Base-by-base conservation (phyloP, 129 eudicot species). In the Scalesia atractyloides region DNA sequence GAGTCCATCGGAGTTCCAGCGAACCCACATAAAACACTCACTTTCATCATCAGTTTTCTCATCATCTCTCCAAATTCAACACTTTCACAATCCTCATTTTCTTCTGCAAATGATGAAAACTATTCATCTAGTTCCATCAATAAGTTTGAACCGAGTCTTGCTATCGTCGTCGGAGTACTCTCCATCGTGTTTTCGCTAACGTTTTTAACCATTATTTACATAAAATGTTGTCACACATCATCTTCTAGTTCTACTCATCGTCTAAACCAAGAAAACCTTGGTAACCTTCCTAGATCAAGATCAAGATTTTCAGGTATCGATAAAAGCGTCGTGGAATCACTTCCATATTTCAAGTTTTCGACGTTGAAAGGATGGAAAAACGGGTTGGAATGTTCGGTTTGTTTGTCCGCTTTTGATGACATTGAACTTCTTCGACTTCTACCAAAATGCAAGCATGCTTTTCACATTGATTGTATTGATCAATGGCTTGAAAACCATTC, bases 361-460 rank as follows among this genome's bases (percentile, higher is more conserved):
- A 17, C 80, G 14, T 77, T 92, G 7, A 83, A 66, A 70, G 97
- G 97, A 2, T 75, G 76, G 22, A 85, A 69, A 70, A 68, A 81
- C 19, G 97, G 97, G 36, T 83, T 92, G 26, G 96, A 92, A 68
- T 92, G 98, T 34, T 73, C 96, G 0, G 96, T 92, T 73, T 92
- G 98, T 60, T 66, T 92, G 16, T 74, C 90, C 3, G 79, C 75
- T 68, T 92, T 89, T 37, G 95, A 85, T 49, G 95, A 88, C 11
- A 53, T 65, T 4, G 96, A 92, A 66, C 68, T 76, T 43, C 87
- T 92, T 5, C 65, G 96, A 9, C 70, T 92, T 39, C 64, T 92
- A 30, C 98, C 98, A 9, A 85, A 85, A 69, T 92, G 98, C 63
- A 89, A 83, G 26, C 98, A 92, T 48, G 96, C 88, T 0, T 92